Conservation (phyloP, 371 early-diverging fungal species). For the Rhizopus delemar region DNA sequence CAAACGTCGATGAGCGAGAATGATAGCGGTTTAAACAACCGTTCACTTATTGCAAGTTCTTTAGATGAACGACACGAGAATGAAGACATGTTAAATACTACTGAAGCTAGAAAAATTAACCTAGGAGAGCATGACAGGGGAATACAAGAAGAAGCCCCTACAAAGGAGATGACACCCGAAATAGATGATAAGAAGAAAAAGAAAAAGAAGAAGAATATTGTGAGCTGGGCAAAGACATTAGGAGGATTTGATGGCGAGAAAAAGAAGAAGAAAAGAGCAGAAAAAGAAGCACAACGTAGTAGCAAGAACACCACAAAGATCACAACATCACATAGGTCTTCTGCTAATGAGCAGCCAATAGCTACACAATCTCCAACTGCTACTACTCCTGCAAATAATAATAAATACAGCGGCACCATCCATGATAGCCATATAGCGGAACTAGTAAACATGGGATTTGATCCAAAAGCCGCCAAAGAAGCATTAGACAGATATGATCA, state of each 20-base stretch:
- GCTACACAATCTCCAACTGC: conserved; percentile 4
- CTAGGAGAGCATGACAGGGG: conserved; percentile 5
- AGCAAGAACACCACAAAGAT: neutral
- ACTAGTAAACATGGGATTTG: conserved; percentile 68
- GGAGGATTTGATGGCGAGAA: conserved; percentile 34
- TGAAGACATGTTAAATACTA: neutral
- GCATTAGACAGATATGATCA: conserved; percentile 70
- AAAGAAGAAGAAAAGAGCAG: conserved; percentile 21
- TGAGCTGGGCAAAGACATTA: conserved; percentile 39
- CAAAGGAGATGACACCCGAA: conserved; percentile 12
- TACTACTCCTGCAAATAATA: neutral
- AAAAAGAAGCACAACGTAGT: conserved; percentile 3
- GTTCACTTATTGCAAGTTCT: neutral
- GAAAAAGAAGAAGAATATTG: conserved; percentile 29
- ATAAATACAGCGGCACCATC: conserved; percentile 23
- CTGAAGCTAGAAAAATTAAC: conserved; percentile 1
- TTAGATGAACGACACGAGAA: neutral
- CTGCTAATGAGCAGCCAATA: neutral
- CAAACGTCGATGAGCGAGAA: neutral
- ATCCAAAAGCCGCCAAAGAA: conserved; percentile 59
- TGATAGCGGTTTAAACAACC: neutral
- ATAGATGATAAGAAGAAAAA: conserved; percentile 17
- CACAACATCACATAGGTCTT: neutral
- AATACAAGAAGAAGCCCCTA: conserved; percentile 6
- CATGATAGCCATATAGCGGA: conserved; percentile 43